phyloP scores from a whole-genome alignment of 2,329 filamentous ascomycete genomes.

The Aspergillus fructus region DNA sequence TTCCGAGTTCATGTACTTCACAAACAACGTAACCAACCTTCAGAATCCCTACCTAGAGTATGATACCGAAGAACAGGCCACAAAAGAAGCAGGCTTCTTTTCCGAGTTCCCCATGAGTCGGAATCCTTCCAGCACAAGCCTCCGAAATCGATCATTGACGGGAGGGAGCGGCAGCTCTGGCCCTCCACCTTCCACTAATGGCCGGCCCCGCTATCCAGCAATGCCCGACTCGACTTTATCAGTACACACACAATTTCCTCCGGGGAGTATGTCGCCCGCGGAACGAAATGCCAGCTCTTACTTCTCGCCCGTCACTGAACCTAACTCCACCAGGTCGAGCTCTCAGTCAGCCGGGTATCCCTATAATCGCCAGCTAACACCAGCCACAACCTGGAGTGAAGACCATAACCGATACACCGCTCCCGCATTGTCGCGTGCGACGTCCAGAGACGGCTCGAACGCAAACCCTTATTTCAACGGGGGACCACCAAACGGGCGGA shows the following conservation, averaged over 20 bases:
- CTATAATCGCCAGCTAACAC: conserved; percentile 72
- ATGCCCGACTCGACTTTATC: conserved; percentile 63
- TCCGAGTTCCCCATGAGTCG: conserved; percentile 59
- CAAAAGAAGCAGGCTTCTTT: conserved; percentile 36
- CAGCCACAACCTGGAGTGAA: conserved; percentile 69
- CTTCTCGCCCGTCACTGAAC: conserved; percentile 82
- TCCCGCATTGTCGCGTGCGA: conserved; percentile 76
- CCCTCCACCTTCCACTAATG: conserved; percentile 43
- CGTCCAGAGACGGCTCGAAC: conserved; percentile 73
- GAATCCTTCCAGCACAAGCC: conserved; percentile 71
- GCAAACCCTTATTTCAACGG: conserved; percentile 62
- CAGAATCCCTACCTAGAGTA: conserved; percentile 79
- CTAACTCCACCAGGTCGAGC: conserved; percentile 56
- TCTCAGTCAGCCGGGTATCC: conserved; percentile 67
- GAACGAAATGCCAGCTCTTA: conserved; percentile 75
- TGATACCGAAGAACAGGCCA: conserved; percentile 53
- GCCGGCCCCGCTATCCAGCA: conserved; percentile 68
- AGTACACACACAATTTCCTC: conserved; percentile 61
- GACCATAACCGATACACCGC: conserved; percentile 81
- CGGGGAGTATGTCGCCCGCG: conserved; percentile 58
- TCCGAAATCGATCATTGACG: conserved; percentile 75
- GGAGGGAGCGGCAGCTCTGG: conserved; percentile 52
- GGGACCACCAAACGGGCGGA: conserved; percentile 56
- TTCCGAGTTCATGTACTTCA: conserved; percentile 79
- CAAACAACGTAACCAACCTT: conserved; percentile 62